Evolutionary conservation across 805 yeast genomes (phyloP).

Genomic region (Nakazawaea laoshanensis): DNA sequence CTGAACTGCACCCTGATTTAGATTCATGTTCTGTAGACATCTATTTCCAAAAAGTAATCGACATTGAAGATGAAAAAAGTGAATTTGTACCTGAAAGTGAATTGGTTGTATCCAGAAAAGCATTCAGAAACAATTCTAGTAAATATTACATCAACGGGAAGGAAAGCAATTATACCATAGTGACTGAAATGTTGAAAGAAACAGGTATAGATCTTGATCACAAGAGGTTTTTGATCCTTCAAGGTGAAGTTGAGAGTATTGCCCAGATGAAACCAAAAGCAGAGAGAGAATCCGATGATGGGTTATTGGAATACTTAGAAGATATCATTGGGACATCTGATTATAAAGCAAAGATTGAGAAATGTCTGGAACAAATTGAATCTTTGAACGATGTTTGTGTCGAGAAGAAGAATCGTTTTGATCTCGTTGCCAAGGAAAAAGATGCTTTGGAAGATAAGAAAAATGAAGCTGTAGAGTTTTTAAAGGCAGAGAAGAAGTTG

Average conservation of each 20-base stretch:
- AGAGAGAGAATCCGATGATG: slow-evolving; percentile 86
- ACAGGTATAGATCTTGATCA: slow-evolving; percentile 93
- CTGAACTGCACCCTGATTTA: slow-evolving; percentile 60
- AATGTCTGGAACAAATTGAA: slow-evolving; percentile 50
- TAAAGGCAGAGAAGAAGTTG: slow-evolving; percentile 56
- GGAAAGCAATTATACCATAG: slow-evolving; percentile 68
- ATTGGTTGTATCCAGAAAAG: slow-evolving; percentile 72
- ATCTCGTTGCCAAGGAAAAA: slow-evolving; percentile 72
- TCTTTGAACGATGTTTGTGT: slow-evolving; percentile 70
- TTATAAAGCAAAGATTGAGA: slow-evolving; percentile 73
- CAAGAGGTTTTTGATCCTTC: slow-evolving; percentile 86
- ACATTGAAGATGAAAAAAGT: slow-evolving; percentile 31
- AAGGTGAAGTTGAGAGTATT: slow-evolving; percentile 97
- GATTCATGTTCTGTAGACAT: slow-evolving; percentile 86
- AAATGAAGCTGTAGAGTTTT: slow-evolving; percentile 57
- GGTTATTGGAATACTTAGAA: slow-evolving; percentile 86
- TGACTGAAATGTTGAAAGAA: slow-evolving; percentile 60
- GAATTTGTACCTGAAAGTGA: slow-evolving; percentile 44
- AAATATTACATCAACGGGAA: slow-evolving; percentile 67
- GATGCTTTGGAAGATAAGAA: slow-evolving; percentile 50
- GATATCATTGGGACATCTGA: slow-evolving; percentile 93
- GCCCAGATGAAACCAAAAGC: slow-evolving; percentile 99
- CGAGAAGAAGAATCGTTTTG: slow-evolving; percentile 74
- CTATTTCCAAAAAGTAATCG: slow-evolving; percentile 71
- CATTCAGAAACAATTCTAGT: slow-evolving; percentile 67